phyloP scores from a whole-genome alignment of 345 rosid species.

The Firmiana major region DNA sequence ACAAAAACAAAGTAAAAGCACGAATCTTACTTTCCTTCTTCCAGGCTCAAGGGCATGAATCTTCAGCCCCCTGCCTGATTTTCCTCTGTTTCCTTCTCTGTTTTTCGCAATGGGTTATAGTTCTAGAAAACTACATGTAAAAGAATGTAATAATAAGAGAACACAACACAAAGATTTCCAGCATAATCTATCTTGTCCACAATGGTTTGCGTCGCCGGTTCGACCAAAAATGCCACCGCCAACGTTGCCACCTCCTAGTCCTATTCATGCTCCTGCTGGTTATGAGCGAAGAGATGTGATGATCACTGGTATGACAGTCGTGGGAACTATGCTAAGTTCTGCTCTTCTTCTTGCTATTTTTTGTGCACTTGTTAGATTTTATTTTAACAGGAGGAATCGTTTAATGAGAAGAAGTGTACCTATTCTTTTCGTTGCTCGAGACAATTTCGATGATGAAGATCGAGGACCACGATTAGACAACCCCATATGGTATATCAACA shows the following conservation, averaged over 20 bases:
- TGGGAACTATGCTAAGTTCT: not conserved
- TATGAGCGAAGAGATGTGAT: not conserved
- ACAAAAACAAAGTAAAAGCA: not conserved
- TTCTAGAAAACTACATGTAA: too few species aligned
- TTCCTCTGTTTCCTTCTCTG: not conserved
- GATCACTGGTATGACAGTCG: not conserved
- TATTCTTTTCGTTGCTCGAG: constrained; percentile 24
- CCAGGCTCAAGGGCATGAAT: not conserved
- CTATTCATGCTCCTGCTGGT: not conserved
- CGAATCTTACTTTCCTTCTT: not conserved
- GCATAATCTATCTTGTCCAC: too few species aligned
- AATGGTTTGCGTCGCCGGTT: too few species aligned
- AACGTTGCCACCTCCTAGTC: not conserved
- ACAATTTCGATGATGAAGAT: constrained; percentile 33
- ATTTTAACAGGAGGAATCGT: constrained; percentile 22
- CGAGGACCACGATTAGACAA: constrained; percentile 31
- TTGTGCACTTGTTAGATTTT: not conserved
- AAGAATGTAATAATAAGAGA: too few species aligned
- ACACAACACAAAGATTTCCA: too few species aligned
- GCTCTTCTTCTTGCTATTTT: not conserved
- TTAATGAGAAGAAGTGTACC: constrained; percentile 18
- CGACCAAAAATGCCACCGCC: too few species aligned
- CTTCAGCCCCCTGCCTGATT: not conserved
- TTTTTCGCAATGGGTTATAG: not conserved
- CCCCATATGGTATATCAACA: constrained; percentile 63